Conservation (phyloP, 352 stramenopile genomes). For the Globisporangium yorkense region DNA sequence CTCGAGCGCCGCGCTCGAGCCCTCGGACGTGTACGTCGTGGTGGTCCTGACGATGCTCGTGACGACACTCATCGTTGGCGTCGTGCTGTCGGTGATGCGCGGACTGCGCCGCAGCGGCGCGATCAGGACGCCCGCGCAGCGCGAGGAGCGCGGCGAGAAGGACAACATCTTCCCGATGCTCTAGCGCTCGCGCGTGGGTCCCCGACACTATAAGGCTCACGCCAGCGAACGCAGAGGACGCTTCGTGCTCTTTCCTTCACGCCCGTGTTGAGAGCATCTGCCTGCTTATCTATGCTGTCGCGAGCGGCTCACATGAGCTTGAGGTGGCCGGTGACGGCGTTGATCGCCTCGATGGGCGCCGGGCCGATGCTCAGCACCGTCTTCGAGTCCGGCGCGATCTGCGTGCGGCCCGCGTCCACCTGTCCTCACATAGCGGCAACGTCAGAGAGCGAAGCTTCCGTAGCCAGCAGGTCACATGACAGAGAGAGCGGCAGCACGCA, state of each 20-base stretch:
- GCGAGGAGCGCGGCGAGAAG: constrained; percentile 26
- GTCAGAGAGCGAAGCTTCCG: not conserved
- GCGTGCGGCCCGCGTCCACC: constrained; percentile 76
- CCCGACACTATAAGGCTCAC: not conserved
- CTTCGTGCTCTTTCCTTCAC: not conserved
- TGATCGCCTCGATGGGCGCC: constrained; percentile 55
- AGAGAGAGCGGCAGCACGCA: constrained; percentile 18
- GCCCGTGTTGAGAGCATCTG: not conserved
- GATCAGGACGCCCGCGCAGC: constrained; percentile 26
- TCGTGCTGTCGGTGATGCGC: constrained; percentile 28
- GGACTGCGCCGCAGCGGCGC: constrained; percentile 30
- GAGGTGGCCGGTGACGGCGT: constrained; percentile 73
- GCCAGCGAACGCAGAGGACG: not conserved
- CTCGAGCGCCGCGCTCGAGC: not conserved
- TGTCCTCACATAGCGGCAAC: constrained; percentile 11
- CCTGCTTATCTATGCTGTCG: not conserved
- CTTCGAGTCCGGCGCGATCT: constrained; percentile 83
- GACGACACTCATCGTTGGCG: constrained; percentile 24
- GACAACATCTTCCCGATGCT: constrained; percentile 50
- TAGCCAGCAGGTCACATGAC: too few relatives aligned
- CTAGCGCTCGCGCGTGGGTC: constrained; percentile 13
- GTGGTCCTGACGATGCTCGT: constrained; percentile 45
- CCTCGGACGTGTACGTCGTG: constrained; percentile 29
- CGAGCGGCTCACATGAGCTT: constrained; percentile 67
- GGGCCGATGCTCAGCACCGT: constrained; percentile 80